Evolutionary conservation across 192 early-diverging fungal genomes (phyloP).

Genomic region (Backusella sp.): DNA sequence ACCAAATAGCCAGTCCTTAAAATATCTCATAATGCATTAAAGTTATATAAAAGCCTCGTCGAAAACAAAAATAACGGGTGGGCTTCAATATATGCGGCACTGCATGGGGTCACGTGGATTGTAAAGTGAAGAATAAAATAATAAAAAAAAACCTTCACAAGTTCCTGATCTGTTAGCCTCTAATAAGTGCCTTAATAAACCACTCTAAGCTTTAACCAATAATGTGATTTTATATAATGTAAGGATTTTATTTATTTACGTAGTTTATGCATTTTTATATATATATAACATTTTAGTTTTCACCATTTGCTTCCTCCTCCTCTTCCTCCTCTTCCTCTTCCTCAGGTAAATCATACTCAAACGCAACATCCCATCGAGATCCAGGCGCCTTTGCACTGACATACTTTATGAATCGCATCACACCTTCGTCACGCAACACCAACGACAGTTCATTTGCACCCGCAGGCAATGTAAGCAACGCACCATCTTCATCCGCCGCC

Average conservation of each 20-base stretch:
- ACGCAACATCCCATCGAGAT: conserved; percentile 78
- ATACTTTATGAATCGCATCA: conserved; percentile 82
- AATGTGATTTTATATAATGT: background rate
- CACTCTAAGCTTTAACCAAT: too few relatives aligned
- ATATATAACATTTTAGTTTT: background rate
- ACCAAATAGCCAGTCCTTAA: too few relatives aligned
- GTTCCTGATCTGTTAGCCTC: too few relatives aligned
- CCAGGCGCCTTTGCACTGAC: conserved; percentile 71
- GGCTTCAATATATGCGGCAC: too few relatives aligned
- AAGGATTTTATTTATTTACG: background rate
- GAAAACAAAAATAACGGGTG: too few relatives aligned
- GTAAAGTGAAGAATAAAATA: too few relatives aligned
- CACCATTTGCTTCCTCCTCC: conserved; percentile 11
- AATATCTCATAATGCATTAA: too few relatives aligned
- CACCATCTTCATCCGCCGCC: conserved; percentile 59
- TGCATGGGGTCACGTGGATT: too few relatives aligned
- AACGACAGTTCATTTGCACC: conserved; percentile 64
- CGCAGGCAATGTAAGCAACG: conserved; percentile 66
- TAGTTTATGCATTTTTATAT: background rate
- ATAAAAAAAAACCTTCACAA: too few relatives aligned
- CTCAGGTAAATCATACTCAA: conserved; percentile 58
- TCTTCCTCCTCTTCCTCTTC: conserved; percentile 30
- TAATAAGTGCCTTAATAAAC: too few relatives aligned
- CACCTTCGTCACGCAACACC: conserved; percentile 71
- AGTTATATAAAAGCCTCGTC: too few relatives aligned